These are phyloP conservation scores for Penicillium roqueforti DNA, from an alignment of 495 filamentous ascomycete species.

Conservation along the genomic window DNA sequence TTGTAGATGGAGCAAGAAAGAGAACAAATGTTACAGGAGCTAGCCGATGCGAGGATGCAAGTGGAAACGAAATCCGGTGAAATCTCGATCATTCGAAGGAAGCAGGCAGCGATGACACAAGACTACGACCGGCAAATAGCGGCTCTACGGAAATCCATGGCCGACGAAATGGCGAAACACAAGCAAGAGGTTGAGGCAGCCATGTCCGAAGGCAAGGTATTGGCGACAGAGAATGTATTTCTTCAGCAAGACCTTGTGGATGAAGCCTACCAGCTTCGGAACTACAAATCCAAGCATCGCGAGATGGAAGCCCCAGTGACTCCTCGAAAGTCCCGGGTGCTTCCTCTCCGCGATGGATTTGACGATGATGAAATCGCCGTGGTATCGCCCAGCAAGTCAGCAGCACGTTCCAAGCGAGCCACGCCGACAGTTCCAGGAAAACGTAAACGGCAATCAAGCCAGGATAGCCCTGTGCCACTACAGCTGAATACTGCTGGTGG, in stretches of 20 bases:
- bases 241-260: slow-evolving; percentile 62
- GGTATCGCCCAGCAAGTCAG: slow-evolving; percentile 54
- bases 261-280: slow-evolving; percentile 47
- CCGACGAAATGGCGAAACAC: slow-evolving; percentile 51
- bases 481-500: slow-evolving; percentile 43
- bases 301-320: slow-evolving; percentile 45
- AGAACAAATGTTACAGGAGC: slow-evolving; percentile 42
- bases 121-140: slow-evolving; percentile 54
- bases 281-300: slow-evolving; percentile 43
- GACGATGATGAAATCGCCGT: slow-evolving; percentile 64
- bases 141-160: slow-evolving; percentile 50
- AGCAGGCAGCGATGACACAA: slow-evolving; percentile 50
- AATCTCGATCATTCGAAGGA: slow-evolving; percentile 63
- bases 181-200: slow-evolving; percentile 54
- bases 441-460: slow-evolving; percentile 54
- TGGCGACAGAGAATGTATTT: slow-evolving; percentile 62
- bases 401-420: slow-evolving; percentile 42
- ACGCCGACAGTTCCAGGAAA: slow-evolving; percentile 61
- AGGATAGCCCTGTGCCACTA: slow-evolving; percentile 52
- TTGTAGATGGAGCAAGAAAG: slow-evolving; percentile 52
- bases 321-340: slow-evolving; percentile 54
- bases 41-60: slow-evolving; percentile 46
- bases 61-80: slow-evolving; percentile 59
- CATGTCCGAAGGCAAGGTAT: slow-evolving; percentile 53
- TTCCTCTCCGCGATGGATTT: slow-evolving; percentile 65